Conservation (phyloP, 805 yeast species). For the Limtongozyma cylindracea region DNA sequence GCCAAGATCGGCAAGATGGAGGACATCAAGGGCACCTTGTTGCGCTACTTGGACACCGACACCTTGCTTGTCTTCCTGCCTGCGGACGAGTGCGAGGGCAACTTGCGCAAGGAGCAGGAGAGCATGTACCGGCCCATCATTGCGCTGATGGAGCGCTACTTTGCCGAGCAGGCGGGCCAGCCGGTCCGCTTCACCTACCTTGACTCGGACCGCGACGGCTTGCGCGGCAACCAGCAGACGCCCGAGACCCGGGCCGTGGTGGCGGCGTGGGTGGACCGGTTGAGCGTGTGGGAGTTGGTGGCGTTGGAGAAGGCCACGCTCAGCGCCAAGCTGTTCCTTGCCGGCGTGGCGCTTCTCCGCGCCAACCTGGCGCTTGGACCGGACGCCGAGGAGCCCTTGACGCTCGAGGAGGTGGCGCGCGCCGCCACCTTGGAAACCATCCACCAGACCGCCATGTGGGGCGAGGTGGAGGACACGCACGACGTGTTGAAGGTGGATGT, state of each 20-base stretch:
- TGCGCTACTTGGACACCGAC: slow-evolving; percentile 84
- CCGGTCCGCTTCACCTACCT: slow-evolving; percentile 22
- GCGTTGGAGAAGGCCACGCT: slow-evolving; percentile 81
- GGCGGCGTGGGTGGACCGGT: slow-evolving; percentile 28
- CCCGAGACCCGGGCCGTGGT: slow-evolving; percentile 35
- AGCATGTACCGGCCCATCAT: slow-evolving; percentile 55
- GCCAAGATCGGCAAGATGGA: slow-evolving; percentile 39
- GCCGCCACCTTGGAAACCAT: slow-evolving; percentile 64
- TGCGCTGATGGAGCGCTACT: slow-evolving; percentile 30
- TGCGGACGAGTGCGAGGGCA: slow-evolving; percentile 56
- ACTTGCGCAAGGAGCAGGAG: slow-evolving; percentile 57
- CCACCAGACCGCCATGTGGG: slow-evolving; percentile 81
- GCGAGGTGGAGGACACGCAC: slow-evolving; percentile 96
- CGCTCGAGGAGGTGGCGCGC: slow-evolving; percentile 48
- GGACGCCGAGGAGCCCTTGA: slow-evolving; percentile 3
- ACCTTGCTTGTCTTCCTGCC: slow-evolving; percentile 79
- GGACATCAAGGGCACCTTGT: slow-evolving; percentile 28
- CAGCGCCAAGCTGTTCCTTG: slow-evolving; percentile 63
- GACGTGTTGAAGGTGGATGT: slow-evolving; percentile 91
- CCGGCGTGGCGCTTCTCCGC: slow-evolving; percentile 48
- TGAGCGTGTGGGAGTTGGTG: slow-evolving; percentile 57
- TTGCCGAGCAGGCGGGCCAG: slow-evolving; percentile 14
- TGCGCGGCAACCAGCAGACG: slow-evolving; percentile 59
- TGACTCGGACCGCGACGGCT: slow-evolving; percentile 64
- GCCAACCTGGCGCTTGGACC: slow-evolving; percentile 12